These are phyloP conservation scores for Neonectria sp. DNA, from an alignment of 2,329 filamentous ascomycete genomes.

Conservation along the genomic window DNA sequence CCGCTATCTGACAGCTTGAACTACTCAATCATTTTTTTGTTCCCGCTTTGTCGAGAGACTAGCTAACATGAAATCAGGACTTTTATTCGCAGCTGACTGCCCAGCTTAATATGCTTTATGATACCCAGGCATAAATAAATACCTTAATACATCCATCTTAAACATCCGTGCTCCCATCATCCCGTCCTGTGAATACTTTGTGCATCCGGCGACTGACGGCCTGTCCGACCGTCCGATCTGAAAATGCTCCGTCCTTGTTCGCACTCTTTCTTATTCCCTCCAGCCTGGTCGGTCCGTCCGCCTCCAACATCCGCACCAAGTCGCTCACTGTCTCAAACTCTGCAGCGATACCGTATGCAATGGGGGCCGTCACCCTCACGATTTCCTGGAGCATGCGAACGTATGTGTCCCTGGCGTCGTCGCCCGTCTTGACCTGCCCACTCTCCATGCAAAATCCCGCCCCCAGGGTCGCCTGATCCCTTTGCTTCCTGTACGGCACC, in stretches of 20 bases:
- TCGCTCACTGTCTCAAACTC: slow-evolving; percentile 72
- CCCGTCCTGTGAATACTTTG: slow-evolving; percentile 72
- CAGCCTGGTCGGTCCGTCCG: slow-evolving; percentile 72
- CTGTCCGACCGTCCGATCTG: slow-evolving; percentile 69
- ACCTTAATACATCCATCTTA: slow-evolving; percentile 46
- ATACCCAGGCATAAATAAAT: slow-evolving; percentile 23
- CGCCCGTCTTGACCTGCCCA: slow-evolving; percentile 81
- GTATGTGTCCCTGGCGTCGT: slow-evolving; percentile 77
- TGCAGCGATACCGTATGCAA: slow-evolving; percentile 78
- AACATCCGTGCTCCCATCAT: slow-evolving; percentile 70
- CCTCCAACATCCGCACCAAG: slow-evolving; percentile 72
- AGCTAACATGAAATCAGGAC: slow-evolving; percentile 43
- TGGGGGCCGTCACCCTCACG: slow-evolving; percentile 77
- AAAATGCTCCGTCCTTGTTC: slow-evolving; percentile 70
- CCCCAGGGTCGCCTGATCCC: slow-evolving; percentile 64
- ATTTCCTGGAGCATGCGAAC: slow-evolving; percentile 84
- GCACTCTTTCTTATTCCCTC: slow-evolving; percentile 72
- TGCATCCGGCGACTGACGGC: slow-evolving; percentile 72
- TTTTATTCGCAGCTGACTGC: neutral
- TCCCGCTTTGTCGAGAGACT: slow-evolving; percentile 42
- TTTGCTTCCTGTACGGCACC: slow-evolving; percentile 76
- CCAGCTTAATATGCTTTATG: neutral
- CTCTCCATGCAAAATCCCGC: slow-evolving; percentile 84
- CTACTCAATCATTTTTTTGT: slow-evolving; percentile 13
- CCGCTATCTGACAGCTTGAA: slow-evolving; percentile 79